phyloP scores from a whole-genome alignment of 2,329 filamentous ascomycete genomes.

The Talaromyces sp. region DNA sequence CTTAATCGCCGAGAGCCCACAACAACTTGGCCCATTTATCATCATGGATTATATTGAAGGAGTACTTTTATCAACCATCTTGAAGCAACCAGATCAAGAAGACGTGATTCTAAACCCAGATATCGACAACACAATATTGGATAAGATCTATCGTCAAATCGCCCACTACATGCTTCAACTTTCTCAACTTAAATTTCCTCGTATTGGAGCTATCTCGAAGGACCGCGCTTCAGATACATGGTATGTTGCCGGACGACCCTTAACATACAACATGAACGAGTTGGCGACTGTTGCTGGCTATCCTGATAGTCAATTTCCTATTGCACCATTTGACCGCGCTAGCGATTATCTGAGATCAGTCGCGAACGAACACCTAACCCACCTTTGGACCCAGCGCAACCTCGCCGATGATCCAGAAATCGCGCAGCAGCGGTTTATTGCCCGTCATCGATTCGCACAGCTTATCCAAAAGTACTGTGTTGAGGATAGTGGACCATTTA shows the following conservation, averaged over 20 bases:
- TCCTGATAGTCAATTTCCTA: conserved; percentile 26
- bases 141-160: conserved; percentile 22
- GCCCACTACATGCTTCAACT: conserved; percentile 26
- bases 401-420: conserved; percentile 25
- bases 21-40: conserved; percentile 21
- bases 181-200: conserved; percentile 27
- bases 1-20: conserved; percentile 17
- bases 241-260: conserved; percentile 29
- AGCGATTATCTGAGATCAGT: conserved; percentile 30
- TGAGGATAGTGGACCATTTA: conserved; percentile 29
- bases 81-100: conserved; percentile 19
- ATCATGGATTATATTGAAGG: conserved; percentile 23
- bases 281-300: conserved; percentile 29
- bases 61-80: conserved; percentile 17
- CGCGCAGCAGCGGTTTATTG: conserved; percentile 27
- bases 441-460: conserved; percentile 30
- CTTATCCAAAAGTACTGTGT: conserved; percentile 28
- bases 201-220: conserved; percentile 35
- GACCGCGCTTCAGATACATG: conserved; percentile 22
- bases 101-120: conserved; percentile 18
- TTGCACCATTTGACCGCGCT: conserved; percentile 25
- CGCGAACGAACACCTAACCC: conserved; percentile 23
- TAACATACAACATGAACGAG: conserved; percentile 43
- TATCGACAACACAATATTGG: conserved; percentile 17
- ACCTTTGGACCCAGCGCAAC: conserved; percentile 31